Evolutionary conservation across 1,284 basidiomycete species (phyloP).

Genomic region (Ustilago crameri): DNA sequence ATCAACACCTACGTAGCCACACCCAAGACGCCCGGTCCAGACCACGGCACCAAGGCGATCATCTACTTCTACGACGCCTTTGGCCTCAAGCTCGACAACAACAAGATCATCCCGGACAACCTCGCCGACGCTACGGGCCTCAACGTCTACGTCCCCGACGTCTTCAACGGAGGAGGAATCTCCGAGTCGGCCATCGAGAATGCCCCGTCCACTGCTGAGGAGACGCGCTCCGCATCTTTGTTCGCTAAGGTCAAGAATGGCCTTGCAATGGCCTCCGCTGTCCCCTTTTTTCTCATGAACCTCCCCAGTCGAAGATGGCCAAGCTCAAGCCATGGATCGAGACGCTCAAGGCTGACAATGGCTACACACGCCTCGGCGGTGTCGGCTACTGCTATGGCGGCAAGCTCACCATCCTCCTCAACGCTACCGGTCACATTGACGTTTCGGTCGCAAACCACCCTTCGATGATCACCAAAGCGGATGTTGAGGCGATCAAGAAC

Average conservation of each 20-base stretch:
- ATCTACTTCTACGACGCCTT: constrained; percentile 76
- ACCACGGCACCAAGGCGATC: constrained; percentile 69
- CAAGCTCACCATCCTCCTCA: constrained; percentile 56
- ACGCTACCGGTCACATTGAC: constrained; percentile 68
- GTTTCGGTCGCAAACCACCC: constrained; percentile 75
- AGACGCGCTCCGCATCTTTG: constrained; percentile 16
- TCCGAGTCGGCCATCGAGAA: constrained; percentile 11
- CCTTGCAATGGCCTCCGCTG: constrained; percentile 13
- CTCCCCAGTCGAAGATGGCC: constrained; percentile 24
- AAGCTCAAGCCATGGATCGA: constrained; percentile 39
- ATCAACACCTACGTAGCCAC: constrained; percentile 60
- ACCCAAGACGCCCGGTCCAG: constrained; percentile 48
- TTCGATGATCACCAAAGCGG: constrained; percentile 66
- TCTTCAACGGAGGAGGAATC: constrained; percentile 50
- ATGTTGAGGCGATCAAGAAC: constrained; percentile 70
- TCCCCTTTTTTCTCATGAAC: constrained; percentile 37
- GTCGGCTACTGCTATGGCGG: constrained; percentile 78
- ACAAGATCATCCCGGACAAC: constrained; percentile 76
- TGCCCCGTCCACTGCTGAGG: constrained; percentile 35
- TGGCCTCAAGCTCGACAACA: constrained; percentile 54
- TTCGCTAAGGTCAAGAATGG: constrained; percentile 33
- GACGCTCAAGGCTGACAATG: constrained; percentile 70
- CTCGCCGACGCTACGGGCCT: constrained; percentile 73
- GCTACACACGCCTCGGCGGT: constrained; percentile 74
- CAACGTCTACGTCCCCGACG: constrained; percentile 74